Percentiles rank a stretch among this genome's conserved stretches.
Conservation (phyloP, 345 rosid species). For the Melastoma malabathricum region DNA sequence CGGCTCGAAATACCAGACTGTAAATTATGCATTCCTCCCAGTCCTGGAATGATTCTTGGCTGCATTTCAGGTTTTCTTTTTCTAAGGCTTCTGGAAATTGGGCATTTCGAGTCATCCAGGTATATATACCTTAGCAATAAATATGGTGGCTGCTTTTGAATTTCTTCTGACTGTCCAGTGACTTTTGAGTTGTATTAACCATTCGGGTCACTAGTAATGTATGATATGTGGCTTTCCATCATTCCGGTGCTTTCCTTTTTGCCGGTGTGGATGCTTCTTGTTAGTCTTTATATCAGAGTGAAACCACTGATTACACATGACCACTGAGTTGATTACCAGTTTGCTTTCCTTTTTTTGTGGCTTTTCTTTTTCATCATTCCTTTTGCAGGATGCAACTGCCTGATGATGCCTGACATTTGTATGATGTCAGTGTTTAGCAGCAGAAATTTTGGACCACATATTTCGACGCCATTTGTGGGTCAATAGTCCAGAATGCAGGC, state of each 20-base stretch:
- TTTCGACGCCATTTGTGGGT: too few relatives aligned
- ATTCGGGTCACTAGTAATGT: slow-evolving; percentile 73
- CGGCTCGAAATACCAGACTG: slow-evolving; percentile 65
- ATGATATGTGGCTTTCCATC: slow-evolving; percentile 74
- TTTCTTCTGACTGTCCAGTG: not conserved
- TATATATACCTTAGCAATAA: slow-evolving; percentile 11
- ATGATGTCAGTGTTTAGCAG: too few relatives aligned
- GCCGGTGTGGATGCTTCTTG: slow-evolving; percentile 29
- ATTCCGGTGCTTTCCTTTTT: slow-evolving; percentile 68
- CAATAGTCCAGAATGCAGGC: too few relatives aligned
- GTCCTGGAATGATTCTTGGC: too few relatives aligned
- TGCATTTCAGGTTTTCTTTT: slow-evolving; percentile 51
- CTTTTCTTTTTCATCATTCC: too few relatives aligned
- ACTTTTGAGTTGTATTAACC: slow-evolving; percentile 8
- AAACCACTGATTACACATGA: too few relatives aligned
- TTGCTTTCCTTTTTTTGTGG: not conserved
- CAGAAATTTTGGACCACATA: too few relatives aligned
- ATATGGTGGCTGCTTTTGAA: not conserved
- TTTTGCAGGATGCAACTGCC: too few relatives aligned
- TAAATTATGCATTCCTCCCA: slow-evolving; percentile 32
- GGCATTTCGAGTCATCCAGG: slow-evolving; percentile 83
- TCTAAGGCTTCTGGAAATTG: slow-evolving; percentile 76
- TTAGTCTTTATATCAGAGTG: not conserved
- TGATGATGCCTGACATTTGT: slow-evolving; percentile 26
- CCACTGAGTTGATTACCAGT: not conserved